phyloP scores from a whole-genome alignment of 345 rosid genomes.

The Passiflora organensis region DNA sequence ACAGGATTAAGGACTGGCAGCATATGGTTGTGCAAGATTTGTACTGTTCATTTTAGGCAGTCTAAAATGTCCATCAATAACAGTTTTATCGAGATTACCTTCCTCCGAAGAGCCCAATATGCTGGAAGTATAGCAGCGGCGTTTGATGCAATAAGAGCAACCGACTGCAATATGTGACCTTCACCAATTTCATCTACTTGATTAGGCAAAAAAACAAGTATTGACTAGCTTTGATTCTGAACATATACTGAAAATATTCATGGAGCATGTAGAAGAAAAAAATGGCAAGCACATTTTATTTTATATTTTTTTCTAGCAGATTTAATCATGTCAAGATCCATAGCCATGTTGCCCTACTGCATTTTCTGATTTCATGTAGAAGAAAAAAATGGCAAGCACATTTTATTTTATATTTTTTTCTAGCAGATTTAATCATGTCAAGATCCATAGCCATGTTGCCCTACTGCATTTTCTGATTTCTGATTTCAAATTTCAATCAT shows the following conservation, averaged over 20 bases:
- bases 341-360: too few relatives aligned
- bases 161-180: slow-evolving; percentile 71
- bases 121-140: slow-evolving; percentile 88
- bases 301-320: not conserved
- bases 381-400: not conserved
- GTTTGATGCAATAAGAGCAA: slow-evolving; percentile 85
- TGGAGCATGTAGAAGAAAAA: not conserved
- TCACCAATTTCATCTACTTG: slow-evolving; percentile 30
- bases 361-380: too few relatives aligned
- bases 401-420: not conserved
- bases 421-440: not conserved
- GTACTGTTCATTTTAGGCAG: too few relatives aligned
- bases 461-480: too few relatives aligned
- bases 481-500: too few relatives aligned
- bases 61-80: not conserved
- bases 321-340: not conserved
- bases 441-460: too few relatives aligned
- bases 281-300: not conserved
- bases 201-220: slow-evolving; percentile 12
- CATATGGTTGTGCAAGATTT: too few relatives aligned
- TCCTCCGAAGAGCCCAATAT: slow-evolving; percentile 76
- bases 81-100: slow-evolving; percentile 37
- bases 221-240: slow-evolving; percentile 5
- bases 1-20: too few relatives aligned
- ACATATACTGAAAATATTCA: slow-evolving; percentile 12